These are phyloP conservation scores for Canavalia gladiata DNA, from an alignment of 306 rosid species.

Conservation along the genomic window DNA sequence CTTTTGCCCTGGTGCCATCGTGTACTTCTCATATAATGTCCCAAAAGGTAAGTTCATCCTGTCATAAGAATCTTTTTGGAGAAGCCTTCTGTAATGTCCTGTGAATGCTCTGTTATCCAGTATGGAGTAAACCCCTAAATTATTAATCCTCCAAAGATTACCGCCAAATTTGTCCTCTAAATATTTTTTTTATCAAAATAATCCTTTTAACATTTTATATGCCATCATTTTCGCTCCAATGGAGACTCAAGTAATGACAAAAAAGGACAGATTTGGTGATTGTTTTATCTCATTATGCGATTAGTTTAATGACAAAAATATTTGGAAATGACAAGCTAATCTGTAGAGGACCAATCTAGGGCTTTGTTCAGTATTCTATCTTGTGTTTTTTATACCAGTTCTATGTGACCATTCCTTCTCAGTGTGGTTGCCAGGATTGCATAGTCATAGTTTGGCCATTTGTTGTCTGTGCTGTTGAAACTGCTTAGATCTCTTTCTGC, in stretches of 20 bases:
- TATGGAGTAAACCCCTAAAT: neutral
- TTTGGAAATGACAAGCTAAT: neutral
- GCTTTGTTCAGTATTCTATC: neutral
- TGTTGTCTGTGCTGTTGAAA: neutral
- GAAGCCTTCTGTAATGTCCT: slow-evolving; percentile 8
- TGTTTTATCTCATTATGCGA: neutral
- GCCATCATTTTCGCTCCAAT: neutral
- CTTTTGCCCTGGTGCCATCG: slow-evolving; percentile 91
- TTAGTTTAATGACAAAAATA: neutral
- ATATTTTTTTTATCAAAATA: neutral
- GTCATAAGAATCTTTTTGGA: slow-evolving; percentile 12
- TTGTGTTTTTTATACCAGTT: neutral
- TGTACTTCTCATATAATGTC: slow-evolving; percentile 75
- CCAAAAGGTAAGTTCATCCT: slow-evolving; percentile 66
- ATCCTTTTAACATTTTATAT: neutral
- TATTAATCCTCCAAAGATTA: neutral
- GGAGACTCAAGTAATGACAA: neutral
- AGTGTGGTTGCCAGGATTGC: no score
- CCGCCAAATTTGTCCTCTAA: neutral
- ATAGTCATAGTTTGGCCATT: neutral
- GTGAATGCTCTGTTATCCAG: neutral
- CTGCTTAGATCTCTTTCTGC: neutral
- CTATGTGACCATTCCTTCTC: neutral
- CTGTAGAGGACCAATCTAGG: neutral
- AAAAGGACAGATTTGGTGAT: neutral